A percentile compares a stretch with the other conserved stretches of the same genome.
Evolutionary conservation across 78 protist species (phyloP).

Genomic region (Cavenderia fasciculata): DNA sequence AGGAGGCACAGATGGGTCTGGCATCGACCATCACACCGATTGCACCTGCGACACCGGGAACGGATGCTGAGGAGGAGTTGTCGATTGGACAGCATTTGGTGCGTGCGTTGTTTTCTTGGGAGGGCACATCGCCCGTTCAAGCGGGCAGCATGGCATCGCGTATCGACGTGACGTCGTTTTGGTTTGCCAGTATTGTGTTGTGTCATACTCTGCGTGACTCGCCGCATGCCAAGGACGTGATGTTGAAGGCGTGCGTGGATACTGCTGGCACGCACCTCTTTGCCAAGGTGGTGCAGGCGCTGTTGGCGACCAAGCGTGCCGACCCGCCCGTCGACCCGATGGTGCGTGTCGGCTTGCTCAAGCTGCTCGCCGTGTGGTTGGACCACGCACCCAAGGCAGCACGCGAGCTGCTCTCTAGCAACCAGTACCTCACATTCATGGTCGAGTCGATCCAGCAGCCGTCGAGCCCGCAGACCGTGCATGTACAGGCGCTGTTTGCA

Average conservation of each 20-base stretch:
- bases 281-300: slow-evolving; percentile 4
- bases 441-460: slow-evolving; percentile 50
- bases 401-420: not conserved
- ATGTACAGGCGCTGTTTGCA: slow-evolving; percentile 48
- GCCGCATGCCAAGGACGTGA: slow-evolving; percentile 26
- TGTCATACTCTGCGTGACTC: slow-evolving; percentile 19
- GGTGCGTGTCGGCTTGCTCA: slow-evolving; percentile 38
- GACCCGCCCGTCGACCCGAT: slow-evolving; percentile 42
- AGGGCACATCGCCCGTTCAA: not conserved
- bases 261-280: slow-evolving; percentile 6
- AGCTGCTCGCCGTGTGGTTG: slow-evolving; percentile 58
- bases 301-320: not conserved
- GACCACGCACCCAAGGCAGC: slow-evolving; percentile 40
- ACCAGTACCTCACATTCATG: slow-evolving; percentile 31
- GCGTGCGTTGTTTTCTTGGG: slow-evolving; percentile 38
- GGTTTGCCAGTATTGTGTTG: slow-evolving; percentile 38
- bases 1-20: slow-evolving; percentile 78
- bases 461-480: not conserved
- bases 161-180: slow-evolving; percentile 19
- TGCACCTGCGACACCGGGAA: slow-evolving; percentile 4
- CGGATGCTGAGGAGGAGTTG: slow-evolving; percentile 2
- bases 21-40: slow-evolving; percentile 57
- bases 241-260: slow-evolving; percentile 1
- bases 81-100: slow-evolving; percentile 67
- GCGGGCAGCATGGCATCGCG: not conserved